Conservation (phyloP, 139 green algal species). For the Trebouxia sp. region DNA sequence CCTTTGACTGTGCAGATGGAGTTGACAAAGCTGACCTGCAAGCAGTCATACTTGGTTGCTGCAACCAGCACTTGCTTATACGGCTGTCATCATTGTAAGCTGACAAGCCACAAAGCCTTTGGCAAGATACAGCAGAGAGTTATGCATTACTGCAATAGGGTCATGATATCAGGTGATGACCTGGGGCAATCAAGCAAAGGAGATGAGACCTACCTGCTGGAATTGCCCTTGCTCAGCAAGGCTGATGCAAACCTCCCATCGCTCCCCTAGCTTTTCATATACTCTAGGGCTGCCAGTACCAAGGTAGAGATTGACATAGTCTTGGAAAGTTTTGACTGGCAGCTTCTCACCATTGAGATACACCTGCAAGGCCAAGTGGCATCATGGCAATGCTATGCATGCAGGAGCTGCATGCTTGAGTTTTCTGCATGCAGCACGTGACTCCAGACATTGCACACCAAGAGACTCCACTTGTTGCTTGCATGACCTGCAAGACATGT, state of each 20-base stretch:
- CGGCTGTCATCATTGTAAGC: background rate
- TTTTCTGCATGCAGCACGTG: too few relatives aligned
- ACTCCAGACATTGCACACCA: too few relatives aligned
- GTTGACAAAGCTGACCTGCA: slow-evolving; percentile 98
- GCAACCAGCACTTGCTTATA: background rate
- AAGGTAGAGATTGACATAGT: slow-evolving; percentile 97
- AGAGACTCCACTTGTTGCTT: too few relatives aligned
- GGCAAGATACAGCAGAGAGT: too few relatives aligned
- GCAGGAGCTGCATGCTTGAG: too few relatives aligned
- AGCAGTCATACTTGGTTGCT: background rate
- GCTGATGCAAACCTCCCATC: slow-evolving; percentile 94
- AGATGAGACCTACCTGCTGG: slow-evolving; percentile 75
- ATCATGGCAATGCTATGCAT: too few relatives aligned
- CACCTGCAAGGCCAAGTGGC: slow-evolving; percentile 57
- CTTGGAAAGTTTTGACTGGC: slow-evolving; percentile 87
- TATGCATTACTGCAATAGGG: too few relatives aligned
- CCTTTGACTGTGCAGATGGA: slow-evolving; percentile 96
- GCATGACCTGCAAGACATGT: too few relatives aligned
- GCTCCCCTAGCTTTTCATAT: slow-evolving; percentile 88
- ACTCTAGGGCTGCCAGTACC: slow-evolving; percentile 71
- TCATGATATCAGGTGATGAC: too few relatives aligned
- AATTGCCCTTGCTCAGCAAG: slow-evolving; percentile 87
- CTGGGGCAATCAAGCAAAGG: too few relatives aligned
- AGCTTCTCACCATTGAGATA: slow-evolving; percentile 86
- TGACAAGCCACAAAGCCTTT: background rate